These are phyloP conservation scores for Lagenidium sp. DNA, from an alignment of 352 stramenopile species.

Conservation along the genomic window DNA sequence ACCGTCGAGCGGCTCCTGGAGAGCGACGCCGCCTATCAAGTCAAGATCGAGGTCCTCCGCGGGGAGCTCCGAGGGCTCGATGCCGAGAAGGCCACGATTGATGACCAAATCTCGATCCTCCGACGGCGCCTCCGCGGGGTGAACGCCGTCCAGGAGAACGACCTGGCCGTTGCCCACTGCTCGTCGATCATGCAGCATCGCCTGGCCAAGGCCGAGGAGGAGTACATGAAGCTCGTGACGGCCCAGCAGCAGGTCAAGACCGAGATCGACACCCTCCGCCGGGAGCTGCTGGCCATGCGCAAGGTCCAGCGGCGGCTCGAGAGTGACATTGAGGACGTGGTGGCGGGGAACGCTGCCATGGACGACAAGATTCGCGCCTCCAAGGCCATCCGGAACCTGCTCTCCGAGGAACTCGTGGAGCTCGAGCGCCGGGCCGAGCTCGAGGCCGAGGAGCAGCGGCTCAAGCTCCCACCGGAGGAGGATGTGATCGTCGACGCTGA, in stretches of 20 bases:
- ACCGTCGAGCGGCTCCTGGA: constrained; percentile 60
- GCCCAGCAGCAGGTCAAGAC: constrained; percentile 49
- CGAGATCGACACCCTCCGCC: constrained; percentile 46
- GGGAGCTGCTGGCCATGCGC: constrained; percentile 42
- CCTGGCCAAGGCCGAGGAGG: constrained; percentile 58
- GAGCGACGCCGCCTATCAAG: constrained; percentile 51
- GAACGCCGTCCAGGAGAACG: constrained; percentile 69
- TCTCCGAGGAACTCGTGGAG: constrained; percentile 44
- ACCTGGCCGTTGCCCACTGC: constrained; percentile 64
- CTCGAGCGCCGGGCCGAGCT: constrained; percentile 47
- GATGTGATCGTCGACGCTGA: constrained; percentile 51
- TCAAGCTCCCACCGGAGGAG: constrained; percentile 56
- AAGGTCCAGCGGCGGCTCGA: constrained; percentile 54
- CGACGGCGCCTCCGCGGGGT: constrained; percentile 49
- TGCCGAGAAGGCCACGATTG: constrained; percentile 28
- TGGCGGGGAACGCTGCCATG: constrained; percentile 22
- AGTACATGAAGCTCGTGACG: constrained; percentile 73
- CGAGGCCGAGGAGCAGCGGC: constrained; percentile 35
- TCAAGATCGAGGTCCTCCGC: constrained; percentile 43
- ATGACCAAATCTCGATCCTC: constrained; percentile 35
- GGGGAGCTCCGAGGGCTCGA: constrained; percentile 46
- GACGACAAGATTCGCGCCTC: constrained; percentile 35
- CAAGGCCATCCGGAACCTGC: constrained; percentile 34
- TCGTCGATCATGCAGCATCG: constrained; percentile 69
- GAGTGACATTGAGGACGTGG: constrained; percentile 44